Evolutionary conservation across 305 asterid genomes (phyloP).

Genomic region (Euphrasia arctica): DNA sequence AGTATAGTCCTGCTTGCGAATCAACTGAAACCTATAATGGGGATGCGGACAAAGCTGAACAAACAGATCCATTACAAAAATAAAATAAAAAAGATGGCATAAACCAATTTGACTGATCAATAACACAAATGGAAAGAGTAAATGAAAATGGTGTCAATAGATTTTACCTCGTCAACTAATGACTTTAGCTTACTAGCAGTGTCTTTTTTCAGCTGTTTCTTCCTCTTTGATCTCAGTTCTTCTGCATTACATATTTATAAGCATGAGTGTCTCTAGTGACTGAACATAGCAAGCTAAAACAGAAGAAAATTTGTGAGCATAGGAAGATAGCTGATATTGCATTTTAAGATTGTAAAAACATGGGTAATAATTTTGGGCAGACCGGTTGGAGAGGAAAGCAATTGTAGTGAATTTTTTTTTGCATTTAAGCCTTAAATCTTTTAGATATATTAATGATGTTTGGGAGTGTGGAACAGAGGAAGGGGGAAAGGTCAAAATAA

Average conservation of each 20-base stretch:
- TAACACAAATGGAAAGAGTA: conserved; percentile 11
- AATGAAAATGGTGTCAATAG: conserved; percentile 5
- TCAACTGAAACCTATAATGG: neutral
- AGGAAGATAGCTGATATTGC: too few relatives aligned
- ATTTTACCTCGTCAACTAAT: conserved; percentile 69
- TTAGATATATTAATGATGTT: neutral
- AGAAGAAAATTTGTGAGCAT: too few relatives aligned
- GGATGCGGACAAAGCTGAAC: neutral
- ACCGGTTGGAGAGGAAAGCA: neutral
- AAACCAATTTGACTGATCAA: conserved; percentile 18
- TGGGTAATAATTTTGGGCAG: neutral
- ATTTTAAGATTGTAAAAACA: neutral
- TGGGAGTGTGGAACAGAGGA: conserved; percentile 1
- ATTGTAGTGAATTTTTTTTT: conserved; percentile 20
- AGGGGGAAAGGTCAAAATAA: neutral
- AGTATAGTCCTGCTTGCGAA: too few relatives aligned
- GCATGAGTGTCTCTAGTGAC: conserved; percentile 24
- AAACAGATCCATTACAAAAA: conserved; percentile 1
- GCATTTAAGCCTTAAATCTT: too few relatives aligned
- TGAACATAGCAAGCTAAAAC: conserved; percentile 3
- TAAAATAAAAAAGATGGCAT: neutral
- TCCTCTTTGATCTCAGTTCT: conserved; percentile 83
- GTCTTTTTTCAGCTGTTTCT: conserved; percentile 87
- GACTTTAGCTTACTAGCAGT: conserved; percentile 84
- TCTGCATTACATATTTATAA: conserved; percentile 50